A percentile compares a stretch with the other conserved stretches of the same genome.
Evolutionary conservation across 108 stramenopile genomes (phyloP).

Genomic region (Nitzschia sp.): DNA sequence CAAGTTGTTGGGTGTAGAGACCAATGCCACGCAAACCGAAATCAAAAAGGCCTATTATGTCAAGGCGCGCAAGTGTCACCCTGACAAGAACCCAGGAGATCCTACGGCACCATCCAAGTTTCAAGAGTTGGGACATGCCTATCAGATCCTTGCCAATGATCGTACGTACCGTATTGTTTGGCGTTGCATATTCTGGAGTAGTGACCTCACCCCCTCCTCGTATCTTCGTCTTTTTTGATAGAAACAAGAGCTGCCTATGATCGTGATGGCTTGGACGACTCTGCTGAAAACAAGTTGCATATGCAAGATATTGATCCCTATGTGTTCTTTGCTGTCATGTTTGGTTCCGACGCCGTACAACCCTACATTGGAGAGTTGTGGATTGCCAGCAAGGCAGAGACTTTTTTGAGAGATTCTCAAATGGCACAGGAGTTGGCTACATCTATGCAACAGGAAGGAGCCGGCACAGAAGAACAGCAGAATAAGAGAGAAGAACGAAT

Average conservation of each 20-base stretch:
- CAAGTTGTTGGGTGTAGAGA: conserved; percentile 77
- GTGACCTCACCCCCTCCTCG: not conserved
- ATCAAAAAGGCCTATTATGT: conserved; percentile 93
- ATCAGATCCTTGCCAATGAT: conserved; percentile 84
- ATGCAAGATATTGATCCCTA: conserved; percentile 78
- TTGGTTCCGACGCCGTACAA: conserved; percentile 76
- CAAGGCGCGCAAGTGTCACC: conserved; percentile 73
- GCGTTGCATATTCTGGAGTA: no score
- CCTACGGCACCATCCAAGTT: conserved; percentile 81
- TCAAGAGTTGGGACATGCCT: conserved; percentile 88
- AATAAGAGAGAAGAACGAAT: conserved; percentile 37
- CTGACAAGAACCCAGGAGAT: conserved; percentile 88
- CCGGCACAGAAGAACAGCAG: conserved; percentile 4
- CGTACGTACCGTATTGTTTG: no score
- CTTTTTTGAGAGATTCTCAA: conserved; percentile 68
- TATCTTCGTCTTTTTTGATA: not conserved
- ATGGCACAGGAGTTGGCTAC: conserved; percentile 38
- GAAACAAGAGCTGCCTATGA: conserved; percentile 83
- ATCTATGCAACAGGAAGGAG: conserved; percentile 14
- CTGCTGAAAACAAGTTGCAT: conserved; percentile 45
- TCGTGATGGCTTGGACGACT: conserved; percentile 66
- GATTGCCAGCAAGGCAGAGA: conserved; percentile 80
- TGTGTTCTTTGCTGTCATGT: conserved; percentile 88
- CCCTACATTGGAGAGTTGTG: conserved; percentile 87
- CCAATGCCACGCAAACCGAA: conserved; percentile 76